Evolutionary conservation across 176 grass and related monocot genomes (phyloP), one percentile per base, ranked within the genome.

Genomic region (Phoenix dactylifera): DNA sequence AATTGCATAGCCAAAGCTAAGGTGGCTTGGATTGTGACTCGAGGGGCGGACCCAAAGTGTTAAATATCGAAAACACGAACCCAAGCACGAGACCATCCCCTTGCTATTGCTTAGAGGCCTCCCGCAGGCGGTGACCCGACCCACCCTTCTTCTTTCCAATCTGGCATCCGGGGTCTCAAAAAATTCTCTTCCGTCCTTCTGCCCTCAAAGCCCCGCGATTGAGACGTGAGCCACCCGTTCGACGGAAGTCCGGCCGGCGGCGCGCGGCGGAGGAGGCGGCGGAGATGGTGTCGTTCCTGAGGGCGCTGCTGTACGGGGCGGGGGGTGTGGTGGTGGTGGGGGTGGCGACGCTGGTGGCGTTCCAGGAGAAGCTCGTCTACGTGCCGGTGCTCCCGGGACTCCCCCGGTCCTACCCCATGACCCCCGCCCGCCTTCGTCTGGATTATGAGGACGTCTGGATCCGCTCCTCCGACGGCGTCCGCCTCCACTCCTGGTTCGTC

Each of bases 401-500:
- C 60, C 51, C 88, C 63, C 94, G 94, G 54, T 62, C 88, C 59
- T 98, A 98, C 67, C 4, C 79, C 70, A 57, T 98, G 26, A 98
- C 71, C 7, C 94, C 94, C 29, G 54, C 70, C 25, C 81, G 82
- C 26, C 80, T 86, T 66, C 64, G 70, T 15, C 87, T 98, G 66
- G 15, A 74, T 66, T 92, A 86, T 73, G 84, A 89, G 79, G 84
- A 98, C 60, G 88, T 98, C 30, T 92, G 79, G 81, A 82, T 98
- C 57, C 84, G 73, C 32, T 62, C 93, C 56, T 49, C 69, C 17
- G 93, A 98, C 44, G 93, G 93, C 58, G 93, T 98, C 52, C 85
- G 74, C 52, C 87, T 98, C 62, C 93, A 98, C 84, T 80, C 93
- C 52, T 98, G 93, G 93, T 98, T 98, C 76, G 63, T 98, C 81